These are phyloP conservation scores for Plasmodium gonderi DNA, from an alignment of 169 alveolate genomes.

Conservation along the genomic window DNA sequence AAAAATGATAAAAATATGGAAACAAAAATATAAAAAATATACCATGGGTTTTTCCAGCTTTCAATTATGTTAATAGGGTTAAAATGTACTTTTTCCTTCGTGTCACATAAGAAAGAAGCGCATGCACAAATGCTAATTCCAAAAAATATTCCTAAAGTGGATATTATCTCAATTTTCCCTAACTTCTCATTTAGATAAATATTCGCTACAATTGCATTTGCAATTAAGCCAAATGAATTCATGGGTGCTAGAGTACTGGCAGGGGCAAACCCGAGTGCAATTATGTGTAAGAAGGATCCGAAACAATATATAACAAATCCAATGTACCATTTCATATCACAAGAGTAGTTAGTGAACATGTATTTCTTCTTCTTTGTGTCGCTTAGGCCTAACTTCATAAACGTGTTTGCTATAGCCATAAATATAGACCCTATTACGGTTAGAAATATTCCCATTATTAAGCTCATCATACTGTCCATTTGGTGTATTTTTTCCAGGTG, in stretches of 20 bases:
- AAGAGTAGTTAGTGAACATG: constrained; percentile 73
- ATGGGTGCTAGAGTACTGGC: constrained; percentile 89
- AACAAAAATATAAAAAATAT: constrained; percentile 81
- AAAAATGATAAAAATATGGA: constrained; percentile 82
- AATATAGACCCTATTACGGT: constrained; percentile 85
- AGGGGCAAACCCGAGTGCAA: constrained; percentile 89
- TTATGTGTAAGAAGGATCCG: constrained; percentile 86
- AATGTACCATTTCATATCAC: constrained; percentile 85
- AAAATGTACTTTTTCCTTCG: constrained; percentile 35
- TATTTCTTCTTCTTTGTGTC: constrained; percentile 77
- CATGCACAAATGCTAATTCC: constrained; percentile 88
- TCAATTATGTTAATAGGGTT: constrained; percentile 77
- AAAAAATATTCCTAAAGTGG: constrained; percentile 85
- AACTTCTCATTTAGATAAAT: constrained; percentile 84
- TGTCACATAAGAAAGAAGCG: constrained; percentile 84
- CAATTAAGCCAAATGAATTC: constrained; percentile 88
- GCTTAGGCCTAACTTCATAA: constrained; percentile 86
- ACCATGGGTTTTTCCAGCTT: constrained; percentile 89
- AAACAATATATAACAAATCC: constrained; percentile 84
- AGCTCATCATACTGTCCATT: constrained; percentile 77
- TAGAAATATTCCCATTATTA: constrained; percentile 82
- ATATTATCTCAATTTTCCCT: constrained; percentile 84
- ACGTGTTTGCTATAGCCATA: constrained; percentile 88
- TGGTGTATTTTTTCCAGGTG: constrained; percentile 23
- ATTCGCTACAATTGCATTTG: constrained; percentile 88